These are phyloP conservation scores for Cryphonectria radicalis DNA, from an alignment of 2,329 filamentous ascomycete genomes.

Conservation along the genomic window DNA sequence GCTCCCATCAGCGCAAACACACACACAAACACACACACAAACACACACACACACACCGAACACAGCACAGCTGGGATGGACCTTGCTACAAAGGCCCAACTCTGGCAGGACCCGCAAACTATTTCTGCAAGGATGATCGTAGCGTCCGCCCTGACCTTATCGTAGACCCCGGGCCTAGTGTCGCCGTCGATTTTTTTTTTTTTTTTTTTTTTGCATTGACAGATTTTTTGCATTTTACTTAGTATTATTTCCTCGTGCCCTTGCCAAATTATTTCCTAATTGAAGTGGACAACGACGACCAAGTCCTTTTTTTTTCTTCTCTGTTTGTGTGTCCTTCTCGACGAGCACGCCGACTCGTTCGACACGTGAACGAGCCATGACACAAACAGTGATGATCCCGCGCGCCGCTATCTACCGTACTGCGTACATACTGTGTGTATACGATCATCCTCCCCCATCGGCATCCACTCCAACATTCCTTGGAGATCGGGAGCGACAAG, in stretches of 20 bases:
- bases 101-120: slow-evolving; percentile 16
- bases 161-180: slow-evolving; percentile 13
- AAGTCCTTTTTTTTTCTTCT: too few species aligned
- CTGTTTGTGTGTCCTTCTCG: not conserved
- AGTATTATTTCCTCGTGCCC: not conserved
- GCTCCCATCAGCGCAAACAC: not conserved
- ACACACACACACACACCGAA: not conserved
- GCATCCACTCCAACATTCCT: not conserved
- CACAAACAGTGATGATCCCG: not conserved
- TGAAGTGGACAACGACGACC: not conserved
- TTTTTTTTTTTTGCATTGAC: slow-evolving; percentile 5
- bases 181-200: not conserved
- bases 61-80: slow-evolving; percentile 14
- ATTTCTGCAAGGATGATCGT: slow-evolving; percentile 16
- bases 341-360: not conserved
- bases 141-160: slow-evolving; percentile 20
- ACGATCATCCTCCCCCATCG: not conserved
- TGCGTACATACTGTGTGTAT: not conserved
- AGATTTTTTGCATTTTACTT: not conserved
- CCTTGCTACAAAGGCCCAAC: slow-evolving; percentile 16
- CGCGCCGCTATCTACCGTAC: not conserved
- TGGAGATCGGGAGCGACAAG: not conserved
- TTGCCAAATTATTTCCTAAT: slow-evolving; percentile 3
- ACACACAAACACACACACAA: not conserved
- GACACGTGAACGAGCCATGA: slow-evolving; percentile 2